Conservation (phyloP, 2,329 filamentous ascomycete species). For the Zymoseptoria ardabiliae region DNA sequence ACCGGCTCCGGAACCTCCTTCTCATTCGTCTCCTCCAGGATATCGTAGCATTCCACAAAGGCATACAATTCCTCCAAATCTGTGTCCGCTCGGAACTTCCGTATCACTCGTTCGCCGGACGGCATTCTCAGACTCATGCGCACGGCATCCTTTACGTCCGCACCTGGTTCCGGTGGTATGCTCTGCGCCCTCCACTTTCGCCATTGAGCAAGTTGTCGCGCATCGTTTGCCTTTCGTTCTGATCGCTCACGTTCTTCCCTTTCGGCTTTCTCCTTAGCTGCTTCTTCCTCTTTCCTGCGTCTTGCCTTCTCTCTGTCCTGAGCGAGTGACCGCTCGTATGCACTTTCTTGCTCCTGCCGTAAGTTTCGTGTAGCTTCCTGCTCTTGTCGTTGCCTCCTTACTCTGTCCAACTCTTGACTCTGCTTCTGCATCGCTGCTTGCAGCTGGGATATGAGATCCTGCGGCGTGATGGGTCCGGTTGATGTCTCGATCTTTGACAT, state of each 20-base stretch:
- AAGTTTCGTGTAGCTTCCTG: constrained; percentile 75
- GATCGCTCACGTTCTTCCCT: constrained; percentile 59
- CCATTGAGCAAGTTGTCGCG: constrained; percentile 61
- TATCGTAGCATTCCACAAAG: constrained; percentile 84
- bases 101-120: constrained; percentile 66
- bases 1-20: constrained; percentile 47
- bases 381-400: constrained; percentile 68
- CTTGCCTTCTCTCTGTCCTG: constrained; percentile 78
- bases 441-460: constrained; percentile 69
- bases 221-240: constrained; percentile 52
- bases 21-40: constrained; percentile 41
- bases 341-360: constrained; percentile 81
- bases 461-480: constrained; percentile 61
- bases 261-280: constrained; percentile 53
- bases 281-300: constrained; percentile 67
- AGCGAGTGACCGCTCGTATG: constrained; percentile 86
- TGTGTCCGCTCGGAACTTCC: constrained; percentile 63
- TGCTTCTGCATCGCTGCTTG: constrained; percentile 67
- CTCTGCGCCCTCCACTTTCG: constrained; percentile 65
- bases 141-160: constrained; percentile 60
- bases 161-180: constrained; percentile 60
- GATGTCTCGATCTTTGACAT: constrained; percentile 87
- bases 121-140: constrained; percentile 58
- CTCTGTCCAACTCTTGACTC: constrained; percentile 63
- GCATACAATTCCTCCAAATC: constrained; percentile 86